These are phyloP conservation scores for Kondoa subrosea DNA, from an alignment of 768 basidiomycete species.

Conservation along the genomic window DNA sequence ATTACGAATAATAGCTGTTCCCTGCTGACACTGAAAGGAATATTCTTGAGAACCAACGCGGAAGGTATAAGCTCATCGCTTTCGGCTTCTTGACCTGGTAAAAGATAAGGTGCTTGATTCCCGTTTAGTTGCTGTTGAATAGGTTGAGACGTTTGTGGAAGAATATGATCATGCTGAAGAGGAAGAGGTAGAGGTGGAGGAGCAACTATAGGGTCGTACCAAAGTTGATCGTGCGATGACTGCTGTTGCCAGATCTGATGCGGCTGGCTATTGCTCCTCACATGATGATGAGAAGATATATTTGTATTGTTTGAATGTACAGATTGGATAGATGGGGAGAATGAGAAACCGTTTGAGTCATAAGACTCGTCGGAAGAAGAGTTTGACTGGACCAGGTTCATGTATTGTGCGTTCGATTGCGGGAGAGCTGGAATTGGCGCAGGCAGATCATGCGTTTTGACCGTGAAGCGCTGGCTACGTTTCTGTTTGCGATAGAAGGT, in stretches of 20 bases:
- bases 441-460: conserved; percentile 2
- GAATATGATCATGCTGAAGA: background rate
- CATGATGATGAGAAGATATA: conserved; percentile 3
- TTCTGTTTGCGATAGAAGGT: conserved; percentile 14
- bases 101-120: background rate
- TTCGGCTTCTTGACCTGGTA: conserved; percentile 6
- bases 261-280: background rate
- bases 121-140: background rate
- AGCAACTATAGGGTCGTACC: conserved; percentile 2
- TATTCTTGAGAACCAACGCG: conserved; percentile 99
- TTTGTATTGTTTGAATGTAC: conserved; percentile 10
- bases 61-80: conserved; percentile 61
- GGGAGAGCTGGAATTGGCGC: background rate
- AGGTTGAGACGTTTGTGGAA: background rate
- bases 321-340: conserved; percentile 12
- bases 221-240: background rate
- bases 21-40: conserved; percentile 95
- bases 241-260: conserved; percentile 1
- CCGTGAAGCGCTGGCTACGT: conserved; percentile 26
- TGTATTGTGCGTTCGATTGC: background rate
- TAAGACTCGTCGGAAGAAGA: background rate
- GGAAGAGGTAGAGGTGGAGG: background rate
- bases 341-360: background rate
- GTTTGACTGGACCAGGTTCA: background rate
- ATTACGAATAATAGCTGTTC: conserved; percentile 94